These are phyloP conservation scores for Fusarium fracticaudum DNA, from an alignment of 2,329 filamentous ascomycete species.

Conservation along the genomic window DNA sequence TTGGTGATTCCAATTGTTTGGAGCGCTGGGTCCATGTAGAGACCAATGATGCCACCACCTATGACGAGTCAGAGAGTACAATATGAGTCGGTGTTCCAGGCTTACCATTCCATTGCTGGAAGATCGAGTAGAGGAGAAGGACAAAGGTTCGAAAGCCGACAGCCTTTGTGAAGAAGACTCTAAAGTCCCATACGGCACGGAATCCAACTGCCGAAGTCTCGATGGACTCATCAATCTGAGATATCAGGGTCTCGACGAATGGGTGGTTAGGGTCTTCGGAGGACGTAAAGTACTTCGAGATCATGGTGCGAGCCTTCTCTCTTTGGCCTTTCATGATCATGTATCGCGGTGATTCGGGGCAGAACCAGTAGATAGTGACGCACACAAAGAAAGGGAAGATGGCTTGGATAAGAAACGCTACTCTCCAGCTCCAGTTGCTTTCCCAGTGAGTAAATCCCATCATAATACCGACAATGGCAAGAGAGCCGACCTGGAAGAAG, in stretches of 20 bases:
- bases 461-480: constrained; percentile 36
- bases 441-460: constrained; percentile 38
- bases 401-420: constrained; percentile 34
- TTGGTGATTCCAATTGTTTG: constrained; percentile 27
- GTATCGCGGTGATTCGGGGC: constrained; percentile 38
- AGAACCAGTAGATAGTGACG: constrained; percentile 31
- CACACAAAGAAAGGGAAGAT: constrained; percentile 34
- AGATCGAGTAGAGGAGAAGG: constrained; percentile 30
- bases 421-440: constrained; percentile 38
- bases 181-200: constrained; percentile 31
- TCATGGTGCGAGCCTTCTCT: constrained; percentile 32
- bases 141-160: constrained; percentile 24
- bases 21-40: constrained; percentile 34
- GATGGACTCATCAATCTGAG: constrained; percentile 37
- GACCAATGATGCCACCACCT: constrained; percentile 27
- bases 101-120: constrained; percentile 35
- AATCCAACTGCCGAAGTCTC: constrained; percentile 25
- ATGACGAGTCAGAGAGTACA: background rate
- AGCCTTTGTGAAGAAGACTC: constrained; percentile 34
- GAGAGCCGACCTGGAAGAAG: constrained; percentile 37
- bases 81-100: background rate
- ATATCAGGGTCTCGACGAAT: constrained; percentile 28
- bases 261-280: constrained; percentile 32
- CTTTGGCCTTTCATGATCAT: constrained; percentile 38
- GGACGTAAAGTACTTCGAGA: constrained; percentile 31